Percentiles rank a stretch among this genome's conserved stretches.
Conservation (phyloP, 2,329 filamentous ascomycete species). For the Aspergillus sp. region DNA sequence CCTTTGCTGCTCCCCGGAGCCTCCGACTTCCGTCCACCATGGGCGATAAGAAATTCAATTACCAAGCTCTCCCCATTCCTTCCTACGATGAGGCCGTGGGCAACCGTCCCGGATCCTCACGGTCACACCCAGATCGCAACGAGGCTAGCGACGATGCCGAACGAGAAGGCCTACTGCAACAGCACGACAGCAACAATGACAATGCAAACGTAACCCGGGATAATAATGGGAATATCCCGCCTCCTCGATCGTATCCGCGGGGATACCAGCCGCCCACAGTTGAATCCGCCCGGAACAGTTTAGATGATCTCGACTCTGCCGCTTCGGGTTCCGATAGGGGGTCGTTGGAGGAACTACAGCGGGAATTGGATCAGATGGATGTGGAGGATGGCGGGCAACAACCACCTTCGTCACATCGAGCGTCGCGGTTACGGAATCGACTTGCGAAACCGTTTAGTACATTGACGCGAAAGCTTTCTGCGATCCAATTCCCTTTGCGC, state of each 20-base stretch:
- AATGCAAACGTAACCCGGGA: constrained; percentile 8
- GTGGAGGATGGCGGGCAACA: constrained; percentile 58
- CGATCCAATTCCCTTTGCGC: constrained; percentile 47
- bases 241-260: constrained; percentile 34
- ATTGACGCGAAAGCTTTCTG: constrained; percentile 52
- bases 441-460: constrained; percentile 53
- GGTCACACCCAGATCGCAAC: constrained; percentile 45
- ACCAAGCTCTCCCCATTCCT: constrained; percentile 65
- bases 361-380: constrained; percentile 85
- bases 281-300: constrained; percentile 64
- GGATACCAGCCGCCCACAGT: constrained; percentile 77
- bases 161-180: constrained; percentile 65
- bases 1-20: constrained; percentile 25
- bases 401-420: constrained; percentile 15
- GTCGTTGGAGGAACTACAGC: constrained; percentile 60
- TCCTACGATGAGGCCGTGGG: constrained; percentile 75
- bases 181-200: constrained; percentile 34
- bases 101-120: constrained; percentile 48
- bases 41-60: constrained; percentile 50
- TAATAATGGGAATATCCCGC: constrained; percentile 16
- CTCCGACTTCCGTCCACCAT: constrained; percentile 26
- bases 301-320: constrained; percentile 50
- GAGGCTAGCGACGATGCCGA: constrained; percentile 66
- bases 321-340: constrained; percentile 47
- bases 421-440: constrained; percentile 40